A percentile compares a stretch with the other conserved stretches of the same genome.
phyloP scores from a whole-genome alignment of 208 protist genomes.

The Vickermania ingenoplastis region DNA sequence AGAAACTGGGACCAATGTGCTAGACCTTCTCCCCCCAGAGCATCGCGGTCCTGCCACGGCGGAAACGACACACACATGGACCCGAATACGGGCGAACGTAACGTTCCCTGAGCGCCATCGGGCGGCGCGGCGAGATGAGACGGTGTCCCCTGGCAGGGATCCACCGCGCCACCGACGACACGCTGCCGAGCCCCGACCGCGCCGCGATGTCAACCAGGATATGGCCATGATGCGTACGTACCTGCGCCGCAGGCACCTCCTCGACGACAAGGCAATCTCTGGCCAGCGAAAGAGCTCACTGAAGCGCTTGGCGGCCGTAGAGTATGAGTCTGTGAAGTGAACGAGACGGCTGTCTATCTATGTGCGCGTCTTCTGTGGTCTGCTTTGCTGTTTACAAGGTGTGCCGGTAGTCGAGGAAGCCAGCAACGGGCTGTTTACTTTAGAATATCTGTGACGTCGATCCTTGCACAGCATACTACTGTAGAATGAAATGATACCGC shows the following conservation, averaged over 20 bases:
- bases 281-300: neutral
- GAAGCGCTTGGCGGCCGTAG: neutral
- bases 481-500: too few species aligned
- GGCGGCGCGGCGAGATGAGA: neutral
- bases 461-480: too few species aligned
- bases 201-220: neutral
- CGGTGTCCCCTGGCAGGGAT: neutral
- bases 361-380: too few species aligned
- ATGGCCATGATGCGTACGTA: neutral
- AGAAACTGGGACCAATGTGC: slow-evolving; percentile 42
- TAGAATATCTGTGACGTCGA: too few species aligned
- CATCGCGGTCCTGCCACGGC: neutral
- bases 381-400: too few species aligned
- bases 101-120: neutral
- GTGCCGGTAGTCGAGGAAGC: too few species aligned
- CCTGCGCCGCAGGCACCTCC: neutral
- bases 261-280: neutral
- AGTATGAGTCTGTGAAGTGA: too few species aligned
- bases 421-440: too few species aligned
- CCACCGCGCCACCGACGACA: neutral
- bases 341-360: too few species aligned
- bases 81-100: neutral
- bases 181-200: neutral
- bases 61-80: neutral
- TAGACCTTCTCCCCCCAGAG: slow-evolving; percentile 18